Base-by-base conservation (phyloP, 2,329 filamentous ascomycete genomes). In the Pyrenophora graminea region DNA sequence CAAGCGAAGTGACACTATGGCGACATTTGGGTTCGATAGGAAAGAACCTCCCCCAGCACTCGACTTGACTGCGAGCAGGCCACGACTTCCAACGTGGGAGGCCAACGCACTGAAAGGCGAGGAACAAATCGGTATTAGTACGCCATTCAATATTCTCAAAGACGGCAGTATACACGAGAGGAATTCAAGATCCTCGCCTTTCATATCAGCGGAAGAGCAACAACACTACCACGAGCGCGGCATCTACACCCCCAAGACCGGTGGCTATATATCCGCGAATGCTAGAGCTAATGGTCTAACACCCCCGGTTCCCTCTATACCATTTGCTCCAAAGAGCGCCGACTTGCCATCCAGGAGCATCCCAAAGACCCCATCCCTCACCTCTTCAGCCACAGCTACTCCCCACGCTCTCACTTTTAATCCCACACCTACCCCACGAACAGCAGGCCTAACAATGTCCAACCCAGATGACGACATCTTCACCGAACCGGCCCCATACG, bases 111-210 rank as follows among this genome's bases (percentile, higher is more conserved):
- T 66, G 0, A 44, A 56, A 15, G 64, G 66, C 6, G 45, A 52
- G 23, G 61, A 59, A 41, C 64, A 68, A 18, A 47, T 38, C 1
- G 47, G 48, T 6, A 68, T 66, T 27, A 56, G 65, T 18, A 56
- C 58, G 8, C 66, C 65, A 0, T 57, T 48, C 41, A 57, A 67
- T n/a, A 53, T 61, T 2, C 53, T 59, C 7, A 65, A 61, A 41
- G 49, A 64, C 39, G 65, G 64, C 7, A 58, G 45, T 21, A 39
- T 34, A 6, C n/a, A 13, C 2, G 41, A 36, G 36, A 32, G 3
- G 6, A 17, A 33, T 18, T 8, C 5, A 4, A 27, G 17, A 30
- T 25, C 18, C 36, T 38, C 18, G 8, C 39, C 2, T 44, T 30
- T 53, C 15, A 17, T 45, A 2, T 49, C 45, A 2, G 34, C 31